Base-by-base conservation (phyloP, 768 basidiomycete genomes). In the Phlebiopsis flavidoalba region DNA sequence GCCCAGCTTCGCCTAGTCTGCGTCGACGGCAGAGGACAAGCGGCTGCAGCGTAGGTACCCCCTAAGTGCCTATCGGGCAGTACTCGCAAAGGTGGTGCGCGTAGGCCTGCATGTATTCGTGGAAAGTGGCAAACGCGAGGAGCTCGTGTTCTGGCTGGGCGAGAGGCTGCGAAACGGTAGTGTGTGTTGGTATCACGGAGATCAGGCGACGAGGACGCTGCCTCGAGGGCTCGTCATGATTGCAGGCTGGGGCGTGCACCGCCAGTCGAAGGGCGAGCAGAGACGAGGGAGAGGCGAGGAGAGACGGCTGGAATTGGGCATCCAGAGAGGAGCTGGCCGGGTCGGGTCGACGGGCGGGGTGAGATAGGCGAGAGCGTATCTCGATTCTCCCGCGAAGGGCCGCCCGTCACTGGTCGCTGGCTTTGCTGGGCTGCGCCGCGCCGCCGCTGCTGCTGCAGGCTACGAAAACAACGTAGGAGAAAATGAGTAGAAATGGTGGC, bases 331-430 rank as follows among this genome's bases (percentile, higher is more conserved):
- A 43, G 40, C 40, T 12, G 40, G 40, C 40, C 40, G 50, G 64
- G 26, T 31, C 26, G 26, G 26, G 26, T 31, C 26, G 26, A 31
- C 26, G 26, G 26, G 58, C 64, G 65, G 64, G 64, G 65, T 62
- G 62, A 62, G 55, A 63, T 61, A 62, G 35, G 52, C 54, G 51
- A 46, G 60, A 45, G 31, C 33, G 55, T 33, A 59, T 63, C 58
- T 63, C 49, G 62, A 59, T 59, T 43, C 62, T 59, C 62, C 58
- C 62, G 62, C 58, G 61, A 54, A 33, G n/a, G n/a, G 46, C 54
- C 60, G 52, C 33, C 21, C 8, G 35, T 24, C 17, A 6, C 24
- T 12, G 57, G 14, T 50, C 31, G 46, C 31, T 12, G 22, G 11
- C 55, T 15, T 26, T 43, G 40, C 40, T 12, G 40, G 40, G 40